Base-by-base conservation (phyloP, 805 yeast genomes). In the Lipomyces sp. region DNA sequence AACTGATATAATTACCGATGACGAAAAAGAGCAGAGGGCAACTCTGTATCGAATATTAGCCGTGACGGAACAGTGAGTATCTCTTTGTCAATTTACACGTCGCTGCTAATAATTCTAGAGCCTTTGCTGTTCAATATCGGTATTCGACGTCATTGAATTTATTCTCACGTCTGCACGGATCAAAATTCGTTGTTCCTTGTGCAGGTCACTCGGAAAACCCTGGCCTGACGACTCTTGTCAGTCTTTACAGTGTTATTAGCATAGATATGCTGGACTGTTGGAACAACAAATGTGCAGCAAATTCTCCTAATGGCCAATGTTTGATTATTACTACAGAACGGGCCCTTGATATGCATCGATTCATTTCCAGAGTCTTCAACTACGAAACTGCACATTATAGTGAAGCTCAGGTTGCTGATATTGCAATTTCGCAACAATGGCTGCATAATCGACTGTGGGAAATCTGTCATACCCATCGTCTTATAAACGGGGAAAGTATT, bases 401-500 rank as follows among this genome's bases (percentile, higher is more conserved):
- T 37, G 66, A 63, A 8, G 48, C 55, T 10, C 63, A 63, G 29
- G 13, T 55, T 1, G 64, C 57, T 3, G 66, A 63, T 30, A 13
- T 63, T 15, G 34, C 48, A 33, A 50, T 37, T 13, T 54, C 66
- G 2, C 63, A 63, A 30, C 57, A 53, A 34, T 63, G 66, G 66
- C 64, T 63, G 30, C 66, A 32, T n/a, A 59, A 32, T 37, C 51
- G 66, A 13, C 59, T 63, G 4, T 63, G 66, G 66, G 6, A 51
- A 24, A 34, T 59, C n/a, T 63, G 66, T 33, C 37, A 35, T 13
- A 2, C 24, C 37, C 66, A 63, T 50, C 37, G 34, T 3, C 59
- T 63, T 13, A 8, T 59, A 15, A 13, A 11, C 35, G 15, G 2
- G 30, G 8, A 11, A 2, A 24, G 33, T 2, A 13, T 13, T n/a